These are phyloP conservation scores for Lenzites betulinus DNA, from an alignment of 768 basidiomycete genomes.

Conservation along the genomic window DNA sequence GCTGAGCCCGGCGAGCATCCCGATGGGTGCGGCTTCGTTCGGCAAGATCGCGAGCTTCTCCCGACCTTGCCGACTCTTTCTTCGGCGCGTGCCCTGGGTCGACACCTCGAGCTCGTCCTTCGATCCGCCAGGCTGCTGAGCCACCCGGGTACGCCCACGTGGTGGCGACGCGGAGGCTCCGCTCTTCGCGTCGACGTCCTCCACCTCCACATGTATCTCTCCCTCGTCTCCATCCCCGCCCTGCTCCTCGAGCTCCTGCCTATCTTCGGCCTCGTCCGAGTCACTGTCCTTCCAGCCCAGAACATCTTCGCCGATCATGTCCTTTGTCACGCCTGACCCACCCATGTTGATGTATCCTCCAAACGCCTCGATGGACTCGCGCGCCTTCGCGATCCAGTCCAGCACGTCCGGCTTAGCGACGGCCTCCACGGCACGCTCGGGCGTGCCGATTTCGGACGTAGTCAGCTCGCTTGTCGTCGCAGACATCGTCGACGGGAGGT, in stretches of 20 bases:
- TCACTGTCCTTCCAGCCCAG: slow-evolving; percentile 38
- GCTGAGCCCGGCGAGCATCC: slow-evolving; percentile 70
- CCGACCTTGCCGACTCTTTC: slow-evolving; percentile 24
- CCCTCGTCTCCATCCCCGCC: slow-evolving; percentile 19
- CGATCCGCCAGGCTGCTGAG: not conserved
- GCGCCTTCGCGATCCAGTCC: slow-evolving; percentile 78
- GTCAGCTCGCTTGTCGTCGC: slow-evolving; percentile 23
- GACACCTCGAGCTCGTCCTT: slow-evolving; percentile 1
- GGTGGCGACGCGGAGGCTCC: slow-evolving; percentile 20
- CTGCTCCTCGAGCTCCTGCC: slow-evolving; percentile 31
- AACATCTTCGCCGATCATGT: slow-evolving; percentile 53
- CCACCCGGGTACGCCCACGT: slow-evolving; percentile 14
- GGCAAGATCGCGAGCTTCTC: slow-evolving; percentile 60
- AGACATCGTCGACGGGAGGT: slow-evolving; percentile 21
- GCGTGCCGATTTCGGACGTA: slow-evolving; percentile 24
- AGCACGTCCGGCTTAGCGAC: slow-evolving; percentile 60
- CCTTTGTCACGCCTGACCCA: slow-evolving; percentile 53
- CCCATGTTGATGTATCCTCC: slow-evolving; percentile 66
- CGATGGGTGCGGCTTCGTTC: slow-evolving; percentile 64
- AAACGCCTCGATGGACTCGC: slow-evolving; percentile 67
- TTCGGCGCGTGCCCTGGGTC: slow-evolving; percentile 21
- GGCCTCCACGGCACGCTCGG: slow-evolving; percentile 13
- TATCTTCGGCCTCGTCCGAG: slow-evolving; percentile 26
- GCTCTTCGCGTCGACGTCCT: slow-evolving; percentile 39
- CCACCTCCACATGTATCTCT: slow-evolving; percentile 22